Evolutionary conservation across 2,329 filamentous ascomycete genomes (phyloP), one percentile per base, ranked within the genome.

Genomic region (Alternaria sp.): DNA sequence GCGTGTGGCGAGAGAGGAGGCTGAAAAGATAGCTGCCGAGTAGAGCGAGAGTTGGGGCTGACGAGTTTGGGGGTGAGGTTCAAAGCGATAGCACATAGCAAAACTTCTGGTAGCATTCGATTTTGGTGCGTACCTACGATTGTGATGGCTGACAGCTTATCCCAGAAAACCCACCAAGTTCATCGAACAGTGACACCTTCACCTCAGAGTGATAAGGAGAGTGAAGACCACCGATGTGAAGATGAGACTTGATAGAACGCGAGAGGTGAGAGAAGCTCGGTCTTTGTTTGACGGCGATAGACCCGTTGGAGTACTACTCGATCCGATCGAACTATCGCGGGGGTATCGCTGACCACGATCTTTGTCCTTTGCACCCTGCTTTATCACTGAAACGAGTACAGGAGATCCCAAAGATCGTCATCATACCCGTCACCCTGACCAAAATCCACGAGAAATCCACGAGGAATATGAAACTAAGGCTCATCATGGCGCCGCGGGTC

Each of bases 41-140:
- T 39, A 39, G 36, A n/a, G 4, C 17, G 21, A 39, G 7, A 17
- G 17, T 17, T 17, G 17, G 17, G 17, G 17, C 17, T 10, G 8
- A 3, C 4, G 36, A 39, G n/a, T 1, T 2, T 8, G 26, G 4
- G 24, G 0, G 24, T 17, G 1, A 0, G 0, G 17, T 6, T 0
- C 21, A 14, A 1, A 9, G 9, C 2, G 5, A 17, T n/a, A 31
- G 5, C 26, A 4, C 10, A 9, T 8, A 31, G 2, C 0, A 3
- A 17, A 3, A 4, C 0, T 7, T 14, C 1, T 10, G 26, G 11
- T 13, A 5, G 28, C 5, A 4, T 17, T 28, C 10, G 5, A 11
- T 3, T 1, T 13, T 2, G 28, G 3, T 42, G 17, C 6, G 3
- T 11, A 5, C 14, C n/a, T 1, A 13, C 0, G 17, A 46, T 31